Evolutionary conservation across 2,329 filamentous ascomycete genomes (phyloP).

Genomic region (Penicillium sp.): DNA sequence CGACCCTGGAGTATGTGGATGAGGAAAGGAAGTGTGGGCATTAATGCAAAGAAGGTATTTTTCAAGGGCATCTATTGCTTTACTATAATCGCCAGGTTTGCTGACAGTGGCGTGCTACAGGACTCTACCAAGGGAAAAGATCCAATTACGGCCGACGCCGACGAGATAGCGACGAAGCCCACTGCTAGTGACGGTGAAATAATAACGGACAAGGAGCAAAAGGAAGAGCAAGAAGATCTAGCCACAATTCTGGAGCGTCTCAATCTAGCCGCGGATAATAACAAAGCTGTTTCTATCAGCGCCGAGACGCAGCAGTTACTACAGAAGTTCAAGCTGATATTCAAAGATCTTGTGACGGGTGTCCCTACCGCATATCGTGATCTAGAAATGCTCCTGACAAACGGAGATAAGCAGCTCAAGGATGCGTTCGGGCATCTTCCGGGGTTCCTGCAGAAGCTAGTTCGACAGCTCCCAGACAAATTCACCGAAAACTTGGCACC

Average conservation of each 20-base stretch:
- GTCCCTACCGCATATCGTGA: constrained; percentile 92
- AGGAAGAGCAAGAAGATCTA: constrained; percentile 68
- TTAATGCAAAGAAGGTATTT: constrained; percentile 17
- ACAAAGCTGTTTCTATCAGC: constrained; percentile 79
- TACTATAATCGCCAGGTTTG: not conserved
- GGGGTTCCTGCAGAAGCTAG: constrained; percentile 75
- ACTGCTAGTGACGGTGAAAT: constrained; percentile 23
- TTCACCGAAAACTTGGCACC: constrained; percentile 72
- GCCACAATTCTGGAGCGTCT: constrained; percentile 75
- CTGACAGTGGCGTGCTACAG: not conserved
- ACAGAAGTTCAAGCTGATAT: constrained; percentile 78
- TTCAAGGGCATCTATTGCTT: not conserved
- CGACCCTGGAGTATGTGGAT: constrained; percentile 25
- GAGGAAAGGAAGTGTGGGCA: constrained; percentile 28
- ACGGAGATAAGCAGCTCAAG: constrained; percentile 61
- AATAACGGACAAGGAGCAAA: constrained; percentile 39
- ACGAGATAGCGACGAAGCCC: constrained; percentile 25
- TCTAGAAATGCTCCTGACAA: constrained; percentile 65
- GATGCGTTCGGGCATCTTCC: constrained; percentile 67
- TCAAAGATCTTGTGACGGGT: constrained; percentile 88
- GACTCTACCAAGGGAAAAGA: constrained; percentile 16
- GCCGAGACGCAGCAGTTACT: constrained; percentile 78
- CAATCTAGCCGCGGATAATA: constrained; percentile 78
- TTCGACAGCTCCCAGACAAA: constrained; percentile 78
- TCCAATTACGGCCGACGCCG: constrained; percentile 26